Base-by-base conservation (phyloP, 176 grass and related monocot species). In the Poa annua region DNA sequence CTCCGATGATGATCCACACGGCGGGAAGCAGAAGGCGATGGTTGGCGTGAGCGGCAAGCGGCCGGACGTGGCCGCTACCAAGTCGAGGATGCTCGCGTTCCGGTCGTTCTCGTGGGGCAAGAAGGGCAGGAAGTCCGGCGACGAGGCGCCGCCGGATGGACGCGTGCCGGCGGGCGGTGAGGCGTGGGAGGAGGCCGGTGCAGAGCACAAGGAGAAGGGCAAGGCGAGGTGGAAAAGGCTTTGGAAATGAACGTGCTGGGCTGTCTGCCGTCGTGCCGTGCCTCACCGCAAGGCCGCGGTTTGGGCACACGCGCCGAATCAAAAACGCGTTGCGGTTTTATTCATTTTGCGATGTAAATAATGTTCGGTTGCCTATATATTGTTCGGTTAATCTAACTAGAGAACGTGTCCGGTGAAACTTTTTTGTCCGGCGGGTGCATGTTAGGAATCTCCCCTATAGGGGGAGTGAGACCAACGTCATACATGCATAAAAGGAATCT, bases 51-150 rank as follows among this genome's bases (percentile, higher is more conserved):
- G 29, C 26, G 20, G 47, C 51, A 74, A 64, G 64, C 65, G 42
- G 7, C 22, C 69, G 1, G 86, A 61, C 74, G 68, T 64, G 73
- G 84, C 21, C 4, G 47, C 80, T 50, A 11, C 56, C 65, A 79
- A 26, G 84, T 59, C 80, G 67, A 79, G 74, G 80, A 39, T 86
- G 74, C 68, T 86, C 36, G 41, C 84, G 36, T 83, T 90, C 66
- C 74, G 84, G 75, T 90, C 75, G 21, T 86, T 90, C 74, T 56
- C 84, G 6, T 39, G 80, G 60, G 74, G 42, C 49, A 83, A 66
- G 80, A 83, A 83, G 79, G 74, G 12, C 55, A 59, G 19, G 34
- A 77, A 54, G 15, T 0, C 74, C 5, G 74, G 6, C 9, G 60
- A 51, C 8, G 25, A 12, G 12, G 44, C 69, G 38, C 11, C 35